These are phyloP conservation scores for Pichia cephalocereana DNA, from an alignment of 805 yeast genomes.

Conservation along the genomic window DNA sequence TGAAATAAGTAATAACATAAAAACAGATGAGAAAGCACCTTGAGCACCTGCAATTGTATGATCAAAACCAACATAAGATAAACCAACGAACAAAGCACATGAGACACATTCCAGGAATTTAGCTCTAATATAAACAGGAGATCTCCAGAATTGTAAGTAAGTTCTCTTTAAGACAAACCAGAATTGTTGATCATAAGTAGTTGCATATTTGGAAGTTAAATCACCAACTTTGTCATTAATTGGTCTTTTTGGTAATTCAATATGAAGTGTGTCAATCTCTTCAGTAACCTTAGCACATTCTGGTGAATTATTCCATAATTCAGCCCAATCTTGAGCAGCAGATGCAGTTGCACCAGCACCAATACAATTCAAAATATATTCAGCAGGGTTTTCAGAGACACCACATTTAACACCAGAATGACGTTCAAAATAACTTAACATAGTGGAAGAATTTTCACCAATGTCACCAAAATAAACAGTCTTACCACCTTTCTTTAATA, in stretches of 20 bases:
- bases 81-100: slow-evolving; percentile 42
- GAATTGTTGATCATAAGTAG: slow-evolving; percentile 34
- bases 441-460: slow-evolving; percentile 35
- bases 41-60: slow-evolving; percentile 44
- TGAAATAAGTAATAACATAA: slow-evolving; percentile 50
- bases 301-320: slow-evolving; percentile 43
- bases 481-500: slow-evolving; percentile 43
- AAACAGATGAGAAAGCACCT: slow-evolving; percentile 43
- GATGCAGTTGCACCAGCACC: slow-evolving; percentile 77
- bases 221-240: slow-evolving; percentile 18
- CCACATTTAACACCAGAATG: slow-evolving; percentile 61
- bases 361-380: slow-evolving; percentile 62
- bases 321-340: slow-evolving; percentile 52
- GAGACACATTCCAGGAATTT: slow-evolving; percentile 36
- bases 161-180: slow-evolving; percentile 31
- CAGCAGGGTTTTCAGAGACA: slow-evolving; percentile 61
- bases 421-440: slow-evolving; percentile 38
- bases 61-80: slow-evolving; percentile 51
- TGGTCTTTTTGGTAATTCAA: slow-evolving; percentile 22
- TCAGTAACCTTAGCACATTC: slow-evolving; percentile 25
- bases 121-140: slow-evolving; percentile 42
- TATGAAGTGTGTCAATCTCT: slow-evolving; percentile 25
- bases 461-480: slow-evolving; percentile 47
- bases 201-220: slow-evolving; percentile 30
- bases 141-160: slow-evolving; percentile 37